Conservation (phyloP, 768 basidiomycete genomes). For the Boletus barrowsii region DNA sequence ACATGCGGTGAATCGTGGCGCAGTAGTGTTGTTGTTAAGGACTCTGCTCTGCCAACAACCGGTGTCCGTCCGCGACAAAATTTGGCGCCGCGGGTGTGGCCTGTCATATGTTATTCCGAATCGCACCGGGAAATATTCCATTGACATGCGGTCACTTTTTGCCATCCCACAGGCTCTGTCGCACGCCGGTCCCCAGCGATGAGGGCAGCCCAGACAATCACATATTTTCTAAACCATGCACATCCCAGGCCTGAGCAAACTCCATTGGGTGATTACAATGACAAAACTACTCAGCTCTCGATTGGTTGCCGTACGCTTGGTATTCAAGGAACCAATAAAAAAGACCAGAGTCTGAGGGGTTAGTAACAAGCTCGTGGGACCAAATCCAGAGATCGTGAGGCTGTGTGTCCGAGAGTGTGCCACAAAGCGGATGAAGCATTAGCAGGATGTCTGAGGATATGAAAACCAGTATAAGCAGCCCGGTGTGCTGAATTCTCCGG, state of each 20-base stretch:
- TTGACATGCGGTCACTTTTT: background rate
- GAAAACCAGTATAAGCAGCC: slow-evolving; percentile 4
- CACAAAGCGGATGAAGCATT: slow-evolving; percentile 27
- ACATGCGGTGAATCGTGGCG: too few species aligned
- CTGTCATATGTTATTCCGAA: background rate
- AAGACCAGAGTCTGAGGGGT: background rate
- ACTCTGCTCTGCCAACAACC: background rate
- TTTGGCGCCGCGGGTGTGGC: background rate
- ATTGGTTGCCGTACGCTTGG: slow-evolving; percentile 7
- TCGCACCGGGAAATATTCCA: background rate
- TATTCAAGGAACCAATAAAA: background rate
- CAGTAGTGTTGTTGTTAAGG: background rate
- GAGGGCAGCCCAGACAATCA: background rate
- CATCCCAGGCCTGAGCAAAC: slow-evolving; percentile 4
- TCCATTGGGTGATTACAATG: slow-evolving; percentile 6
- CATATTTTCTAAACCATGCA: background rate
- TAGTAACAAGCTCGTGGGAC: background rate
- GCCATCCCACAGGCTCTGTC: background rate
- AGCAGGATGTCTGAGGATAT: slow-evolving; percentile 16
- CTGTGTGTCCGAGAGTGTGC: slow-evolving; percentile 31
- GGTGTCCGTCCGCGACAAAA: background rate
- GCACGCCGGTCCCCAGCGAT: background rate
- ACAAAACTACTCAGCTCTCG: slow-evolving; percentile 1
- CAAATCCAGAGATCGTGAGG: slow-evolving; percentile 11
- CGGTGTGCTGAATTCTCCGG: background rate